These are phyloP conservation scores for Claviceps spartinae DNA, from an alignment of 2,329 filamentous ascomycete genomes.

Conservation along the genomic window DNA sequence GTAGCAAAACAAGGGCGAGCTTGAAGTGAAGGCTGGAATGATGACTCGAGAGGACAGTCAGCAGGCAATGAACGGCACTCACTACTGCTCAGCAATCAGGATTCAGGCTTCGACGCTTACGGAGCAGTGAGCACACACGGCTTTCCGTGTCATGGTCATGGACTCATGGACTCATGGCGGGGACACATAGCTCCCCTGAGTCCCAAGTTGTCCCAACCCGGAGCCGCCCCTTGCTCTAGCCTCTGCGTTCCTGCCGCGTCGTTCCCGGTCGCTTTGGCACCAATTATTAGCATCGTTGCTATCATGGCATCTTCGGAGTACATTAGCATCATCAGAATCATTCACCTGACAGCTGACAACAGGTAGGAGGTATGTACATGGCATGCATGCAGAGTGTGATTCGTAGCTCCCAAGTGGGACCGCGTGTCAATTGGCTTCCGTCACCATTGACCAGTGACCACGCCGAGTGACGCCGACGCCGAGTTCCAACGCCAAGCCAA, in stretches of 20 bases:
- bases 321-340: too few species aligned
- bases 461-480: too few species aligned
- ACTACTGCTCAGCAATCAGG: background rate
- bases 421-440: too few species aligned
- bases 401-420: too few species aligned
- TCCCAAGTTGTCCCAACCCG: too few species aligned
- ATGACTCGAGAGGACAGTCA: background rate
- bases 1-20: background rate
- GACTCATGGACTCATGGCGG: background rate
- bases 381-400: too few species aligned
- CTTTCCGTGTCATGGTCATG: background rate
- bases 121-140: background rate
- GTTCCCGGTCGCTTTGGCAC: background rate
- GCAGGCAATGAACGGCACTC: background rate
- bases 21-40: background rate
- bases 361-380: too few species aligned
- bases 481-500: too few species aligned
- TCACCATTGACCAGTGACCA: too few species aligned
- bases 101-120: slow-evolving; percentile 3
- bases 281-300: background rate
- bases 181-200: background rate
- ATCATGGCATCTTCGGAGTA: background rate
- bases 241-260: background rate
- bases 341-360: too few species aligned
- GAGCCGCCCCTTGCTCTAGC: background rate